Percentiles rank a stretch among this genome's conserved stretches.
Conservation (phyloP, 441 rosid genomes). For the Euphorbia schlechtendalii region DNA sequence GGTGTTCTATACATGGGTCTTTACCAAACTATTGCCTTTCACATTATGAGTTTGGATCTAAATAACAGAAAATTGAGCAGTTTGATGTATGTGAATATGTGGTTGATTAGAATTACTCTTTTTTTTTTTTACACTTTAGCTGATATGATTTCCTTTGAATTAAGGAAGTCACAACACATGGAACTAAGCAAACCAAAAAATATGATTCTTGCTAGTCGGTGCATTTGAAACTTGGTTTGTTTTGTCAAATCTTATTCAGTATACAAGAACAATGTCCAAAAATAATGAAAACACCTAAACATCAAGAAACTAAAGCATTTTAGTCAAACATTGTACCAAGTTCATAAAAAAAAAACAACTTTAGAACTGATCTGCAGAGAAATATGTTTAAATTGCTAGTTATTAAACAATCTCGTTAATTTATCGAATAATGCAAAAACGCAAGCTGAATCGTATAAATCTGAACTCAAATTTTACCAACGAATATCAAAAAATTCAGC, state of each 20-base stretch:
- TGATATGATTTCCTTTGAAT: constrained; percentile 19
- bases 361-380: too few relatives aligned
- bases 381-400: background rate
- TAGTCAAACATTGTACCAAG: too few relatives aligned
- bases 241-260: background rate
- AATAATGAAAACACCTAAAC: too few relatives aligned
- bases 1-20: constrained; percentile 78
- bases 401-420: background rate
- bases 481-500: background rate
- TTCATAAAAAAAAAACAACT: background rate
- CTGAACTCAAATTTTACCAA: background rate
- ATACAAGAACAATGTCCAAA: too few relatives aligned
- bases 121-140: constrained; percentile 9
- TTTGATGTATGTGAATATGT: constrained; percentile 18
- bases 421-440: background rate
- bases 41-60: constrained; percentile 39
- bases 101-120: constrained; percentile 24
- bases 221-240: background rate
- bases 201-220: background rate
- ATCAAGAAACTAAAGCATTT: too few relatives aligned
- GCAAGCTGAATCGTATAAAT: background rate
- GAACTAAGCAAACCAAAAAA: constrained; percentile 4
- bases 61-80: constrained; percentile 18
- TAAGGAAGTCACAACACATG: constrained; percentile 15
- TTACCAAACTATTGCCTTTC: constrained; percentile 67